phyloP scores from a whole-genome alignment of 352 stramenopile genomes.

The Phytophthora ramorum region DNA sequence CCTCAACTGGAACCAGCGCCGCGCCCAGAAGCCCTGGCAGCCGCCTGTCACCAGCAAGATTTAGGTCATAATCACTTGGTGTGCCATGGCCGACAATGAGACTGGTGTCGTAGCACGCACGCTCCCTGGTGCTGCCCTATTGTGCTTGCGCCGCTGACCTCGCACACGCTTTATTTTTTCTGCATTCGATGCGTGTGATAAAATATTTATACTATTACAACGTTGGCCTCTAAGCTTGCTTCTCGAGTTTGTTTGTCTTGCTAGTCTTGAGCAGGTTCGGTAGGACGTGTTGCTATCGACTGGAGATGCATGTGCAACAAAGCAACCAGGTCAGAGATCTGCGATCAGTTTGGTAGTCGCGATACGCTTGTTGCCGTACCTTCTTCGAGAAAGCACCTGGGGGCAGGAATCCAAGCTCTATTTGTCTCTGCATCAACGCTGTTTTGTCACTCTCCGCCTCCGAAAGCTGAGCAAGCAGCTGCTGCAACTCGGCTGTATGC shows the following conservation, averaged over 20 bases:
- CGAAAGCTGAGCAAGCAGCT: constrained; percentile 69
- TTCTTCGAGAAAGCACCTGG: constrained; percentile 25
- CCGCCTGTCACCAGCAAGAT: constrained; percentile 42
- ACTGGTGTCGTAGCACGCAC: constrained; percentile 14
- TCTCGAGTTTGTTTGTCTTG: neutral
- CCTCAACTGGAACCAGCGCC: constrained; percentile 93
- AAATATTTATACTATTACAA: constrained; percentile 44
- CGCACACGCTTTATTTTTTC: constrained; percentile 30
- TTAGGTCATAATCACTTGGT: constrained; percentile 20
- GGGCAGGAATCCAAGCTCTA: constrained; percentile 42
- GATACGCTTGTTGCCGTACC: constrained; percentile 9
- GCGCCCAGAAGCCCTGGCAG: constrained; percentile 83
- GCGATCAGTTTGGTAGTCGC: constrained; percentile 1
- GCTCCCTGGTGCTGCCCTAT: constrained; percentile 2
- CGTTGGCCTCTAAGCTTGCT: constrained; percentile 2
- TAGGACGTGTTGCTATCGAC: constrained; percentile 5
- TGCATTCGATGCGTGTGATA: constrained; percentile 38
- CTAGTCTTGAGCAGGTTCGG: constrained; percentile 20
- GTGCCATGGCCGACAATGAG: constrained; percentile 13
- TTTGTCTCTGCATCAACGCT: constrained; percentile 60
- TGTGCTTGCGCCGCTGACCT: constrained; percentile 22
- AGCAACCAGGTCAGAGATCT: neutral
- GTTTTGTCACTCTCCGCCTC: constrained; percentile 78
- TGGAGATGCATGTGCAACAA: constrained; percentile 5
- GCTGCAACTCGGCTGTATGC: constrained; percentile 64